These are phyloP conservation scores for Pseudocercospora macadamiae DNA, from an alignment of 2,329 filamentous ascomycete species.

Conservation along the genomic window DNA sequence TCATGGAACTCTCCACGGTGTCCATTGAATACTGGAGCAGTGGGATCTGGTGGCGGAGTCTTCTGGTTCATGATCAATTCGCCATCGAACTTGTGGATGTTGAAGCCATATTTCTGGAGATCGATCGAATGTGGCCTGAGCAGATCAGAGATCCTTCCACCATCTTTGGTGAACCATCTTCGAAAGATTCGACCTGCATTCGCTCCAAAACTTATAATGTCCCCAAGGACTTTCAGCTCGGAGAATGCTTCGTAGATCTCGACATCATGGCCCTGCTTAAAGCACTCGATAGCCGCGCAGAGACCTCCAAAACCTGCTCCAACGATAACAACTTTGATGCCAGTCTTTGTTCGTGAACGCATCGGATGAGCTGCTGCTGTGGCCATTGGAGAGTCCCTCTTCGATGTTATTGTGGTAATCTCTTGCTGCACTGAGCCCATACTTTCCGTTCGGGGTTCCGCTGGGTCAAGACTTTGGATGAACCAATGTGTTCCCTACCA, in stretches of 20 bases:
- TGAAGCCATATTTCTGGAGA: constrained; percentile 7
- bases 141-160: neutral
- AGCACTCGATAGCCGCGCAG: constrained; percentile 23
- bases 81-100: constrained; percentile 5
- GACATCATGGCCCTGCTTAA: constrained; percentile 24
- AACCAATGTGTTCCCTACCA: no score
- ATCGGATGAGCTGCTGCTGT: neutral
- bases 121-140: neutral
- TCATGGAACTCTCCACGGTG: constrained; percentile 3
- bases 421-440: neutral
- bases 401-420: neutral
- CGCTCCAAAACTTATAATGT: constrained; percentile 3
- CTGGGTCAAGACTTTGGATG: no score
- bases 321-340: constrained; percentile 23
- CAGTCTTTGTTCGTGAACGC: neutral
- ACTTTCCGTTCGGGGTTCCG: neutral
- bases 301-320: constrained; percentile 23
- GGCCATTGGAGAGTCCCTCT: no score
- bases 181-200: constrained; percentile 3
- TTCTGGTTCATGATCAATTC: neutral
- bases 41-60: neutral
- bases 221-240: constrained; percentile 6
- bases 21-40: constrained; percentile 1
- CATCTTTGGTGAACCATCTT: constrained; percentile 2
- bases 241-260: constrained; percentile 10